Base-by-base conservation (phyloP, 768 basidiomycete genomes). In the Cantharellus anzutake region DNA sequence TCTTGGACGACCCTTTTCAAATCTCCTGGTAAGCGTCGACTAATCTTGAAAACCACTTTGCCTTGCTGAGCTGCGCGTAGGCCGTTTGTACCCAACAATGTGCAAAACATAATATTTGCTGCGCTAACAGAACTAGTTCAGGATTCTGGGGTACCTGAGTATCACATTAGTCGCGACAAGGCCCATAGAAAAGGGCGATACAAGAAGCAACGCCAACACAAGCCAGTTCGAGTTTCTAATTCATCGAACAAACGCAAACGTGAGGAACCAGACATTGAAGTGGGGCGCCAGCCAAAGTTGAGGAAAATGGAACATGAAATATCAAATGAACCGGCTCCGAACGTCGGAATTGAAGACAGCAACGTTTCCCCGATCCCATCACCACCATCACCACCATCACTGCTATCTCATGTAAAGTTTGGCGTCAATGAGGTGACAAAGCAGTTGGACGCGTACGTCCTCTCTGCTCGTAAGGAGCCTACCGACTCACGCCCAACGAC, bases 351-450 rank as follows among this genome's bases (percentile, higher is more conserved):
- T 48, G 44, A 11, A 11, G 44, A 11, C 29, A 29, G 11, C 44
- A 48, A 11, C 44, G 44, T 11, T 11, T 29, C 11, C 44, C 44
- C 44, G 11, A 29, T 55, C 38, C 11, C 11, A 11, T 11, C 35
- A 42, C 5, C 58, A 5, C 41, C 60, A 35, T 60, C 64, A 5
- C 60, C 68, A 5, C 80, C 80, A 2, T 42, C 63, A 2, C 67
- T 82, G 40, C 67, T 79, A 29, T 63, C 70, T 5, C 78, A 82
- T 66, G 61, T 83, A 41, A 68, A 73, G 5, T 66, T 82, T 53
- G 89, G 89, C n/a, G 82, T 91, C 62, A 92, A 91, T 65, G 73
- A 80, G 65, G 84, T 91, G 11, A 88, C 88, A 0, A 82, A 78
- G 67, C 73, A 74, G 38, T 73, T 93, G 7, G 89, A 93, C 68